Evolutionary conservation across 768 basidiomycete genomes (phyloP), one percentile per base, ranked within the genome.

Genomic region (Rhodotorula diobovata): DNA sequence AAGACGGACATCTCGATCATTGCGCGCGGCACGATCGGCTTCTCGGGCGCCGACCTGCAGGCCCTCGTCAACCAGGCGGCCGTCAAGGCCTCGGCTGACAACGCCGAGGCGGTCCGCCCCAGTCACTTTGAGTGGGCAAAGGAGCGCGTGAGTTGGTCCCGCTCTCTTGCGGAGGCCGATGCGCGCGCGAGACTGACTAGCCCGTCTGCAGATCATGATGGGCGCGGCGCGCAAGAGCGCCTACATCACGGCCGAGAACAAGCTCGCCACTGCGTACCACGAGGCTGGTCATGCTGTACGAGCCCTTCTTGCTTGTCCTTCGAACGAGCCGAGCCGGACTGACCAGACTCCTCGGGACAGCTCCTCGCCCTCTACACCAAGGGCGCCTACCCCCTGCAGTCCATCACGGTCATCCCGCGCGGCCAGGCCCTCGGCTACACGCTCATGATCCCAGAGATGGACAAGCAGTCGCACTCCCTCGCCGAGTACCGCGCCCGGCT

Each of bases 41-140:
- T 99, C 83, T 94, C 92, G 60, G 96, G 96, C 20, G 95, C 95
- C 30, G 95, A 98, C 82, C 80, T 98, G 48, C 91, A 98, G 80
- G 98, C 98, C 79, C 87, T 98, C 85, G 89, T 97, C 77, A 99
- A 99, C 88, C 82, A 83, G 84, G 96, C 96, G 23, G 96, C 96
- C 8, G 91, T 98, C 64, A 90, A 95, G 80, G 96, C 96, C 18
- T 88, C 92, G 21, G 88, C 90, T 77, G 91, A 97, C 76, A 87
- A 85, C 15, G 88, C 86, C 54, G 84, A 82, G 59, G 84, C 86
- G 71, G 93, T 99, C 12, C 81, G 81, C 34, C 80, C 90, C 70
- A 87, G 84, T 73, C 93, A 99, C 80, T 90, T 98, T 79, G 95
- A 98, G 82, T 99, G 96, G 96, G 96, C 96, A 21, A 96, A 91